phyloP scores from a whole-genome alignment of 192 early-diverging fungal genomes.

The Backusella tuberculispora region DNA sequence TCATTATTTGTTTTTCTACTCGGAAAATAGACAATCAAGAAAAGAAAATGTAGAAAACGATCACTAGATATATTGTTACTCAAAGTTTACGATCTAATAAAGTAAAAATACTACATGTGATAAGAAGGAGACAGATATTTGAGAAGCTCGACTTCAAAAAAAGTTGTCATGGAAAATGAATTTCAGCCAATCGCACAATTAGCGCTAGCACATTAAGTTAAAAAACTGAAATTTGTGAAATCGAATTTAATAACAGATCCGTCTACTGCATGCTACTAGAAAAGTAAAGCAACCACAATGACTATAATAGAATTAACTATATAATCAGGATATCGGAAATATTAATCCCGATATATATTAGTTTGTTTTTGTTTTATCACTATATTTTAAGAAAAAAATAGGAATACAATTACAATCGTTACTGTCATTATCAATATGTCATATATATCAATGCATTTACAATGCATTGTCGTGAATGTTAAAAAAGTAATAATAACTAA shows the following conservation, averaged over 20 bases:
- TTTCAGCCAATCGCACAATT: constrained; percentile 13
- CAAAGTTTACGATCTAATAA: background rate
- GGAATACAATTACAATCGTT: background rate
- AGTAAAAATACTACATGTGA: constrained; percentile 2
- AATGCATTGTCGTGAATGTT: background rate
- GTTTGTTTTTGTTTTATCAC: background rate
- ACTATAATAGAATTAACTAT: background rate
- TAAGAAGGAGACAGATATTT: background rate
- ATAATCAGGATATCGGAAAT: background rate
- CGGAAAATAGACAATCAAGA: too few species aligned
- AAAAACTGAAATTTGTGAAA: background rate
- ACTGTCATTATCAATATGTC: background rate
- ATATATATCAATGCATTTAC: background rate
- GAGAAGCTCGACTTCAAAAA: constrained; percentile 6
- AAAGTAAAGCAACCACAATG: background rate
- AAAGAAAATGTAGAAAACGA: background rate
- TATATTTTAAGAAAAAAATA: too few species aligned
- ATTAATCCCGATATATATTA: background rate
- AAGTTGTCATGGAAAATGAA: background rate
- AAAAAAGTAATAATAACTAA: background rate
- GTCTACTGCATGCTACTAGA: background rate
- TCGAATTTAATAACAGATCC: background rate
- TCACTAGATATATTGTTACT: background rate
- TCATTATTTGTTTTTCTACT: too few species aligned
- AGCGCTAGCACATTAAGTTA: background rate